A percentile compares a stretch with the other conserved stretches of the same genome.
phyloP scores from a whole-genome alignment of 805 yeast genomes.

The Starmerella floricola region DNA sequence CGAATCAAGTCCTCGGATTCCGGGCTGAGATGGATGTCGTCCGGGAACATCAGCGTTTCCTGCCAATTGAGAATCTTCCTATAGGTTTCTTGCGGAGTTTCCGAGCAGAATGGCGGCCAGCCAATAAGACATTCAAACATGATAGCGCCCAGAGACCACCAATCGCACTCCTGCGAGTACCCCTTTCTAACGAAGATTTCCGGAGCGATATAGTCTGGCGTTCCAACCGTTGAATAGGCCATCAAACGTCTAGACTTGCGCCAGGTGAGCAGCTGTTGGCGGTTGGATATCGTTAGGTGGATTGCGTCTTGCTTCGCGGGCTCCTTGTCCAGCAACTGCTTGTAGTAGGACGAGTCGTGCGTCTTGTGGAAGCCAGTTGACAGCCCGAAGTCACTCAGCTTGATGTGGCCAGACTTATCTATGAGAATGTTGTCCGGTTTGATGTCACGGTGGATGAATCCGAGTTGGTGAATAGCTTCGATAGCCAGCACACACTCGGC shows the following conservation, averaged over 20 bases:
- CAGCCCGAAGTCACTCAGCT: conserved; percentile 63
- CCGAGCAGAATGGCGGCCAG: conserved; percentile 95
- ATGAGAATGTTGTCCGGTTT: conserved; percentile 92
- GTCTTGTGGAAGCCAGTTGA: conserved; percentile 91
- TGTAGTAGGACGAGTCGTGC: conserved; percentile 78
- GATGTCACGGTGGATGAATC: conserved; percentile 91
- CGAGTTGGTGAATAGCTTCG: conserved; percentile 84
- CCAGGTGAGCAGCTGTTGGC: conserved; percentile 95
- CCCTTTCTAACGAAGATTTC: conserved; percentile 89
- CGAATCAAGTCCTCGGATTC: conserved; percentile 82
- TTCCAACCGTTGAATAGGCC: conserved; percentile 95
- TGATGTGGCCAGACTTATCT: conserved; percentile 63
- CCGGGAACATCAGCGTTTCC: conserved; percentile 78
- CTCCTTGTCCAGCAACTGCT: conserved; percentile 58
- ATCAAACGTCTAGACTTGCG: conserved; percentile 77
- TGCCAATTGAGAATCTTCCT: conserved; percentile 85
- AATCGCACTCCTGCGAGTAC: conserved; percentile 92
- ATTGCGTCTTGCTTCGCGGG: conserved; percentile 58
- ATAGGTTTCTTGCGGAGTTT: conserved; percentile 88
- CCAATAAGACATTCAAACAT: conserved; percentile 95
- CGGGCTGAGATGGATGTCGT: conserved; percentile 76
- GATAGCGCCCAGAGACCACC: conserved; percentile 96
- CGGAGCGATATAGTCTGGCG: conserved; percentile 94
- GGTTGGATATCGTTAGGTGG: conserved; percentile 85
- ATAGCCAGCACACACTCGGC: conserved; percentile 94